phyloP scores from a whole-genome alignment of 2,329 filamentous ascomycete genomes.

The Shiraia bambusicola region DNA sequence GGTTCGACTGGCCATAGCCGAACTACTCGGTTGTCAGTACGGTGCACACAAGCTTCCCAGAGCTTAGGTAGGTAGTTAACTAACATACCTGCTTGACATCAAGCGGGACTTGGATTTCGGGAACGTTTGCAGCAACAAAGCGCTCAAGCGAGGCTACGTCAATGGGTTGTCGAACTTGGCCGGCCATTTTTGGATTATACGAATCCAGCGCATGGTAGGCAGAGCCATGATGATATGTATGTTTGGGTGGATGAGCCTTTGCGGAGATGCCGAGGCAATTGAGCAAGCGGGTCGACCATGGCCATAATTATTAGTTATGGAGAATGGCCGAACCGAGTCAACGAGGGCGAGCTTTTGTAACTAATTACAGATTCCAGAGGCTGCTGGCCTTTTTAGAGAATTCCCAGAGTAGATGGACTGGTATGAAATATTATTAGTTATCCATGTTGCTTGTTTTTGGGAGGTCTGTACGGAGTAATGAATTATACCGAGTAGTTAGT shows the following conservation, averaged over 20 bases:
- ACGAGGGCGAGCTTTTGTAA: no score
- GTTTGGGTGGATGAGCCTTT: slow-evolving; percentile 12
- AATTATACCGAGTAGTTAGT: no score
- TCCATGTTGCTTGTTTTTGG: no score
- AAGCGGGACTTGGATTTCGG: slow-evolving; percentile 77
- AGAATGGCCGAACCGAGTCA: background rate
- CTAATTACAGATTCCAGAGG: no score
- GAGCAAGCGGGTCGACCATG: background rate
- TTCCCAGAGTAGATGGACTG: no score
- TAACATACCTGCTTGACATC: slow-evolving; percentile 80
- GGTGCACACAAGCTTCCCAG: background rate
- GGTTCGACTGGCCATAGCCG: slow-evolving; percentile 95
- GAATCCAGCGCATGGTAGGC: slow-evolving; percentile 15
- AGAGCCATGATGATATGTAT: slow-evolving; percentile 16
- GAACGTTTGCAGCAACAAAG: slow-evolving; percentile 77
- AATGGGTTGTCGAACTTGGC: slow-evolving; percentile 85
- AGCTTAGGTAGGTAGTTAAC: no score
- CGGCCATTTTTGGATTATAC: slow-evolving; percentile 65
- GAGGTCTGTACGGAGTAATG: no score
- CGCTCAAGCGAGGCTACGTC: slow-evolving; percentile 75
- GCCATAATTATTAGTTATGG: no score
- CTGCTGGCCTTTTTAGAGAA: no score
- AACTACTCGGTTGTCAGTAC: slow-evolving; percentile 60
- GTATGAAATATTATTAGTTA: no score
- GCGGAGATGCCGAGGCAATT: slow-evolving; percentile 15